These are phyloP conservation scores for Phascolomyces articulosus DNA, from an alignment of 371 early-diverging fungal genomes.

Conservation along the genomic window DNA sequence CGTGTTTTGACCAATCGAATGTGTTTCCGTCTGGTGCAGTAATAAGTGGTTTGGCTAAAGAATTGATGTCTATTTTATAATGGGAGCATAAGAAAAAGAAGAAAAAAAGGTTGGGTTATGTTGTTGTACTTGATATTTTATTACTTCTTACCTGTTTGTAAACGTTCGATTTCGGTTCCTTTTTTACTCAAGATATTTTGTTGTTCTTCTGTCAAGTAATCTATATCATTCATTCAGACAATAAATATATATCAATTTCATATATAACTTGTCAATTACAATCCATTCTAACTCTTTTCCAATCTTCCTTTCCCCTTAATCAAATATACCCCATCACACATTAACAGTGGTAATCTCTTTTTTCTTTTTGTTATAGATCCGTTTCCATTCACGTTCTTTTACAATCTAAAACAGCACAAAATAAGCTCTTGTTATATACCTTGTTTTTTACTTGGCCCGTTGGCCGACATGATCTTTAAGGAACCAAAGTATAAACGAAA, in stretches of 20 bases:
- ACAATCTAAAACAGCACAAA: too few species aligned
- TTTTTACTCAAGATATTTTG: conserved; percentile 39
- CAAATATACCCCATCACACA: too few species aligned
- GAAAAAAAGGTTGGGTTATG: too few species aligned
- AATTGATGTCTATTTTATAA: conserved; percentile 42
- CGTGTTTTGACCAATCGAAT: conserved; percentile 41
- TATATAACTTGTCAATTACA: background rate
- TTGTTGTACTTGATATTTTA: background rate
- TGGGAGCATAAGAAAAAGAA: background rate
- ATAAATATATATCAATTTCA: too few species aligned
- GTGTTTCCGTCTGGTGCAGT: conserved; percentile 16
- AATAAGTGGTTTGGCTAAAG: conserved; percentile 36
- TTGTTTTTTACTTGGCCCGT: conserved; percentile 10
- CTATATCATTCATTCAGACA: conserved; percentile 2
- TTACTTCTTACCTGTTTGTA: conserved; percentile 36
- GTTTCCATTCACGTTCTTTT: background rate
- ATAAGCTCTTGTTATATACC: too few species aligned
- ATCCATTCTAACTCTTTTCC: too few species aligned
- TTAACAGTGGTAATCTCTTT: too few species aligned
- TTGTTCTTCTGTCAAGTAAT: conserved; percentile 47
- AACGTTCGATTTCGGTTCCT: conserved; percentile 40
- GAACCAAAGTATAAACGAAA: background rate
- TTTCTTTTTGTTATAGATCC: background rate
- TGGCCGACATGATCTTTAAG: conserved; percentile 5
- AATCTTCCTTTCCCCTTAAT: too few species aligned